A percentile compares a stretch with the other conserved stretches of the same genome.
Conservation (phyloP, 2,329 filamentous ascomycete species). For the Sporothrix euskadiensis region DNA sequence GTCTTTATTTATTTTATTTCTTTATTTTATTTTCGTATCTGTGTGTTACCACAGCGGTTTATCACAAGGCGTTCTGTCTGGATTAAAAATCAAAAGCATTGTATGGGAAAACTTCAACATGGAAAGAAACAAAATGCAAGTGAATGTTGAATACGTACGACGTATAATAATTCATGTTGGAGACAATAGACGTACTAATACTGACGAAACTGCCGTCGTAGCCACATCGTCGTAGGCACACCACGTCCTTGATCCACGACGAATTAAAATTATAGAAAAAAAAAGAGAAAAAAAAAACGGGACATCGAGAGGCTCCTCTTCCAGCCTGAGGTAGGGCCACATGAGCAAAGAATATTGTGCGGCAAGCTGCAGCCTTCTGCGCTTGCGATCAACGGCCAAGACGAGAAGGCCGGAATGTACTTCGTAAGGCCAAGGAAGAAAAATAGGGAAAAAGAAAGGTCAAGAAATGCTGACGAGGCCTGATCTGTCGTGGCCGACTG, state of each 20-base stretch:
- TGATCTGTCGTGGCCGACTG: neutral
- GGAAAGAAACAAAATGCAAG: neutral
- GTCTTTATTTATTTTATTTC: neutral
- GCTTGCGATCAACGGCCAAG: neutral
- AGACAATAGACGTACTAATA: neutral
- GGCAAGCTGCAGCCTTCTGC: neutral
- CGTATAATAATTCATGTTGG: neutral
- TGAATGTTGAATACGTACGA: neutral
- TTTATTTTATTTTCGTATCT: neutral
- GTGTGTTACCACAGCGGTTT: conserved; percentile 17
- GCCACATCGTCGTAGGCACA: neutral
- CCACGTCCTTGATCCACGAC: neutral
- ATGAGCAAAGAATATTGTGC: neutral
- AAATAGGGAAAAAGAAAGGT: neutral
- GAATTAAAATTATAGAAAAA: neutral
- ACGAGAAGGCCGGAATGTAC: neutral
- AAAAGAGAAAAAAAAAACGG: no score
- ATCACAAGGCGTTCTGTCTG: conserved; percentile 7
- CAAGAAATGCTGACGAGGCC: conserved; percentile 3
- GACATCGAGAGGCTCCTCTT: neutral
- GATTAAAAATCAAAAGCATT: conserved; percentile 18
- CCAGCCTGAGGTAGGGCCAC: neutral
- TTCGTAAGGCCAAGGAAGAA: no score
- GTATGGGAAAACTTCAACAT: neutral
- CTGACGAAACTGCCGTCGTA: neutral